Evolutionary conservation across 1,139 yeast species (phyloP).

Genomic region (Trichomonascaceae sp.): DNA sequence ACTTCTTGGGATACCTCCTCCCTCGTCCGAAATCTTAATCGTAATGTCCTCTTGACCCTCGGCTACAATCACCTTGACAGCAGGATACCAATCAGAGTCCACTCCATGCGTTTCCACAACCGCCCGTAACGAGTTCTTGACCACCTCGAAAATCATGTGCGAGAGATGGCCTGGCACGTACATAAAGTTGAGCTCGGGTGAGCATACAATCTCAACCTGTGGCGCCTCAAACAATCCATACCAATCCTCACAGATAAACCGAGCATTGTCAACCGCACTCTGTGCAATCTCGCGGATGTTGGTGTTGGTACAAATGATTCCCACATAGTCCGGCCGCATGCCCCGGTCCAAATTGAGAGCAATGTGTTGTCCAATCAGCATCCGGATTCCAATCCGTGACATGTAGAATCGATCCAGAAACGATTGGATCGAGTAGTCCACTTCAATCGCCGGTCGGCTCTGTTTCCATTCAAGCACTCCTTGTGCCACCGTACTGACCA

Average conservation of each 20-base stretch:
- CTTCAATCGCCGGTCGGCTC: constrained; percentile 14
- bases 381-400: constrained; percentile 79
- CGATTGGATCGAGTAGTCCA: constrained; percentile 51
- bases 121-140: constrained; percentile 74
- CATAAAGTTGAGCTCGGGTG: constrained; percentile 60
- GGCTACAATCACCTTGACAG: constrained; percentile 78
- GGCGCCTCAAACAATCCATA: constrained; percentile 78
- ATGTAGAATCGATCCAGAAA: constrained; percentile 74
- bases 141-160: constrained; percentile 77
- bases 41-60: constrained; percentile 88
- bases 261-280: constrained; percentile 78
- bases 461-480: constrained; percentile 85
- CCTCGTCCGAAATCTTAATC: constrained; percentile 86
- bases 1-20: constrained; percentile 84
- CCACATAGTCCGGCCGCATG: constrained; percentile 52
- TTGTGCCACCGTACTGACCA: constrained; percentile 85
- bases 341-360: constrained; percentile 59
- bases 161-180: constrained; percentile 84
- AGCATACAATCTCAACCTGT: constrained; percentile 60
- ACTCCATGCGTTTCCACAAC: constrained; percentile 61
- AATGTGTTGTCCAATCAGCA: constrained; percentile 82
- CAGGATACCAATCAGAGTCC: constrained; percentile 56
- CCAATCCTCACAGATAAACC: constrained; percentile 78
- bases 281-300: constrained; percentile 68
- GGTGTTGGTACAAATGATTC: constrained; percentile 72